A percentile compares a stretch with the other conserved stretches of the same genome.
Conservation (phyloP, 257 asterid genomes). For the Marsdenia floribunda region DNA sequence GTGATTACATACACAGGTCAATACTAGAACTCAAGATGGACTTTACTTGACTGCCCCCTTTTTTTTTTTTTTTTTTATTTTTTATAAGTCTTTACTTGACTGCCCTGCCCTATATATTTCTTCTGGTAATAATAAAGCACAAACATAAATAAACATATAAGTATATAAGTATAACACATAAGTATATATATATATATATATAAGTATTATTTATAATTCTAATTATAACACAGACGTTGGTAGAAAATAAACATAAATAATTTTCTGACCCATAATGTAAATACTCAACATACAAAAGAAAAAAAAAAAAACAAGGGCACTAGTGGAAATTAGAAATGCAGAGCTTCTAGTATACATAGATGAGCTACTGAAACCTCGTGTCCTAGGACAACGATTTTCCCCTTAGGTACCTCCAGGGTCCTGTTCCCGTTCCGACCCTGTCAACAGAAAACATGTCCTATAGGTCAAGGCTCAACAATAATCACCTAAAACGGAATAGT, state of each 20-base stretch:
- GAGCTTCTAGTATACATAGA: conserved; percentile 4
- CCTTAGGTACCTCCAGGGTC: conserved; percentile 81
- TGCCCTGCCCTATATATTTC: background rate
- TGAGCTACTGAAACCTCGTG: conserved; percentile 1
- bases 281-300: background rate
- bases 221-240: background rate
- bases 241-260: background rate
- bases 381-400: conserved; percentile 15
- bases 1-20: background rate
- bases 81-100: background rate
- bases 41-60: background rate
- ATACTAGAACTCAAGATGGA: too few relatives aligned
- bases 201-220: background rate
- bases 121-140: background rate
- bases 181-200: background rate
- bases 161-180: too few relatives aligned
- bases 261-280: background rate
- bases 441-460: conserved; percentile 9
- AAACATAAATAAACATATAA: too few relatives aligned
- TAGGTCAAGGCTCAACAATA: too few relatives aligned
- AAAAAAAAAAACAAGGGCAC: background rate
- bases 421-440: conserved; percentile 92
- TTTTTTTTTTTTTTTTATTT: too few relatives aligned
- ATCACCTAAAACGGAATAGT: too few relatives aligned
- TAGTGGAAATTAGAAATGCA: background rate